Percentiles rank a stretch among this genome's conserved stretches.
Conservation (phyloP, 345 rosid species). For the Durio zibethinus region DNA sequence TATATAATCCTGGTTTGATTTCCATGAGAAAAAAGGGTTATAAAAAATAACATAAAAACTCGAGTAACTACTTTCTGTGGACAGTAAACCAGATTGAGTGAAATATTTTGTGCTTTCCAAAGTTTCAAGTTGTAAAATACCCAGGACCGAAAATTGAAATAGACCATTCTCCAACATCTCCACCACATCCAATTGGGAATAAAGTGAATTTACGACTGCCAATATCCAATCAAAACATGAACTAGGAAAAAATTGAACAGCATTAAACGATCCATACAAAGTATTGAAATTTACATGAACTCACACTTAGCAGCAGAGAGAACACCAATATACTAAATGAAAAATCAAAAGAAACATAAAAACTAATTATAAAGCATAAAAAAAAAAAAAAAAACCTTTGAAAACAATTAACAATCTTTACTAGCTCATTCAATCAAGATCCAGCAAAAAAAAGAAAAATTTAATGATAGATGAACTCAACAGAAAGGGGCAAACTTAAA, state of each 20-base stretch:
- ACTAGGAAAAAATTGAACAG: neutral
- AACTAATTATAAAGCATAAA: neutral
- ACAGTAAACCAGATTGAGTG: neutral
- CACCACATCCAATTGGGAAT: too few species aligned
- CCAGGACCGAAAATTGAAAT: neutral
- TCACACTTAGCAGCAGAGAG: neutral
- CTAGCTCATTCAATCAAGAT: conserved; percentile 21
- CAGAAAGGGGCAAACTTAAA: conserved; percentile 6
- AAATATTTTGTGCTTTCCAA: neutral
- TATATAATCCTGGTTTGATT: neutral
- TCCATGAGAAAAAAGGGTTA: neutral
- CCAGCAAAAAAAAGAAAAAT: conserved; percentile 1
- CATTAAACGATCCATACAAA: neutral
- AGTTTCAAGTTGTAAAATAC: neutral
- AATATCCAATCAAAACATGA: neutral
- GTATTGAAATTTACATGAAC: conserved; percentile 5
- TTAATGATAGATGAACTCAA: conserved; percentile 9
- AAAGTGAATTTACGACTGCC: neutral
- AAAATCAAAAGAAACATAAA: neutral
- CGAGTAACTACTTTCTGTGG: neutral
- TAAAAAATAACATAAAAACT: neutral
- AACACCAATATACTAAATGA: neutral
- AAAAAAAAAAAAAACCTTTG: neutral
- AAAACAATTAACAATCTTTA: neutral
- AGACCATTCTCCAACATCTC: neutral